Evolutionary conservation across 352 stramenopile species (phyloP).

Genomic region (Globisporangium alternatum): DNA sequence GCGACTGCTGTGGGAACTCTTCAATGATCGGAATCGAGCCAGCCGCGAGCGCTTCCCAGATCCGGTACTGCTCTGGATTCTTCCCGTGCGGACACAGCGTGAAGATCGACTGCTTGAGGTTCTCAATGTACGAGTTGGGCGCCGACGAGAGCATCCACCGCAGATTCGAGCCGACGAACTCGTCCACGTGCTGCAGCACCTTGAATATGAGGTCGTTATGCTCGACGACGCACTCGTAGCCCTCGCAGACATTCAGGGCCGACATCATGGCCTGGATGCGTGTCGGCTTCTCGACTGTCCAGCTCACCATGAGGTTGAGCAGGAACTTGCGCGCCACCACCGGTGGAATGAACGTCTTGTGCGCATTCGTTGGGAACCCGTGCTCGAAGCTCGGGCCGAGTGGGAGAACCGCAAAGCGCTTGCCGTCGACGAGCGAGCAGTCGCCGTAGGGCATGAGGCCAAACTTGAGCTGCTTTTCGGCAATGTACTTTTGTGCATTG

Average conservation of each 20-base stretch:
- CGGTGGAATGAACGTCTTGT: conserved; percentile 25
- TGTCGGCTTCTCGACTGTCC: conserved; percentile 60
- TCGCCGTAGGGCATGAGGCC: conserved; percentile 61
- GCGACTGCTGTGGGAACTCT: conserved; percentile 35
- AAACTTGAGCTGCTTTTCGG: conserved; percentile 38
- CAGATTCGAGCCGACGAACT: conserved; percentile 34
- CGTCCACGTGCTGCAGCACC: conserved; percentile 47
- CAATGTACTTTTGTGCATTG: conserved; percentile 22
- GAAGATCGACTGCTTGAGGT: conserved; percentile 54
- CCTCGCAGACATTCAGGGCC: conserved; percentile 37
- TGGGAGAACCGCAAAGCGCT: conserved; percentile 44
- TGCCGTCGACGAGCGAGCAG: conserved; percentile 51
- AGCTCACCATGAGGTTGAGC: conserved; percentile 68
- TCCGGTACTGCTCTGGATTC: conserved; percentile 68
- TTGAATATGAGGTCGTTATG: conserved; percentile 67
- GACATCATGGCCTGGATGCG: conserved; percentile 59
- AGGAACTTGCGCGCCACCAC: conserved; percentile 30
- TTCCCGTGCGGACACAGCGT: conserved; percentile 61
- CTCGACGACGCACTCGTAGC: conserved; percentile 43
- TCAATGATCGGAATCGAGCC: conserved; percentile 67
- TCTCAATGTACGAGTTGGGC: conserved; percentile 47
- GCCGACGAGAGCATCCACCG: conserved; percentile 50
- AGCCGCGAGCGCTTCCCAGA: conserved; percentile 61
- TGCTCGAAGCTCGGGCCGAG: conserved; percentile 62
- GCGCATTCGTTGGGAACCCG: conserved; percentile 51